Percentiles rank a stretch among this genome's conserved stretches.
phyloP scores from a whole-genome alignment of 192 early-diverging fungal species.

The Geranomyces michiganensis region DNA sequence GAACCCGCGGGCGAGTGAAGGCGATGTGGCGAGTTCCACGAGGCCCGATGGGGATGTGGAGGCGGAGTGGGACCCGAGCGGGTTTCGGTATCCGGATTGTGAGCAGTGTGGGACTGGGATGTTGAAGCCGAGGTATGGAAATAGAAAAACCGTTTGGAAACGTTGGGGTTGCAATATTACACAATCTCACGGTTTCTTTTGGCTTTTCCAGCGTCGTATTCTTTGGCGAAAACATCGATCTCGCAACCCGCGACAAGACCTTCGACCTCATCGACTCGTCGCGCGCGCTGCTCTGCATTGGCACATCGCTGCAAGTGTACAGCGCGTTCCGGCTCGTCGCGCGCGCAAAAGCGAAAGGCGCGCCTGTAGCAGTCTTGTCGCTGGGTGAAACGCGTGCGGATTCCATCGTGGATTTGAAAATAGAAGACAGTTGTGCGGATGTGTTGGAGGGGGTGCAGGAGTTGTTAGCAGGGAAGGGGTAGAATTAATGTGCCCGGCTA shows the following conservation, averaged over 20 bases:
- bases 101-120: constrained; percentile 60
- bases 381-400: constrained; percentile 79
- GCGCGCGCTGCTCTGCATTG: constrained; percentile 72
- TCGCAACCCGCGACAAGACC: constrained; percentile 54
- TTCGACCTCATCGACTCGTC: constrained; percentile 63
- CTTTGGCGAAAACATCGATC: constrained; percentile 84
- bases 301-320: constrained; percentile 81
- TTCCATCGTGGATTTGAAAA: constrained; percentile 49
- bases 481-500: too few species aligned
- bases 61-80: constrained; percentile 52
- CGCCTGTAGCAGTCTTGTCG: constrained; percentile 66
- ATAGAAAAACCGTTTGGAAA: background rate
- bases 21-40: constrained; percentile 42
- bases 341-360: constrained; percentile 59
- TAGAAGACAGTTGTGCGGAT: constrained; percentile 40
- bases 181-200: background rate
- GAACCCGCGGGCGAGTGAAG: constrained; percentile 28
- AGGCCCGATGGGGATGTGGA: constrained; percentile 86
- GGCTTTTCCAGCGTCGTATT: constrained; percentile 69
- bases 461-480: too few species aligned
- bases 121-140: constrained; percentile 45
- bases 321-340: constrained; percentile 78
- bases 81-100: constrained; percentile 78
- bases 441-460: constrained; percentile 20
- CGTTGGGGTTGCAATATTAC: too few species aligned